Evolutionary conservation across 2,329 filamentous ascomycete genomes (phyloP).

Genomic region (Pseudocercospora ulei): DNA sequence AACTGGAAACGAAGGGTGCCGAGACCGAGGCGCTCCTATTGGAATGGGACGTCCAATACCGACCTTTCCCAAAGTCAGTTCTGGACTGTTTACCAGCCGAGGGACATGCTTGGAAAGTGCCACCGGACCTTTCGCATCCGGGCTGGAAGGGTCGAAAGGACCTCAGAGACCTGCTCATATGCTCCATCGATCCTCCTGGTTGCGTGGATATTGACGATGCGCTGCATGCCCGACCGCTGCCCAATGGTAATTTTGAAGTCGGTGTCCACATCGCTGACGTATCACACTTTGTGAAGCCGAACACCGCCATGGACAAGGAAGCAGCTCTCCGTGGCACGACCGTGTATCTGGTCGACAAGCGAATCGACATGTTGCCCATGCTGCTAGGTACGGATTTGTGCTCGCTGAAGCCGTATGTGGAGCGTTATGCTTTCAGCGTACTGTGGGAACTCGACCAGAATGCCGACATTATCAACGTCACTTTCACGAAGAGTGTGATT

Average conservation of each 20-base stretch:
- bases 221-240: conserved; percentile 70
- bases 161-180: conserved; percentile 75
- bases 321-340: conserved; percentile 90
- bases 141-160: conserved; percentile 82
- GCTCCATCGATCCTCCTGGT: conserved; percentile 91
- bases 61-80: conserved; percentile 91
- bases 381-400: conserved; percentile 92
- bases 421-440: conserved; percentile 52
- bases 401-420: conserved; percentile 95
- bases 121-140: conserved; percentile 63
- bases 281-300: conserved; percentile 96
- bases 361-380: conserved; percentile 98
- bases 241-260: conserved; percentile 91
- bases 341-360: conserved; percentile 95
- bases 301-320: conserved; percentile 93
- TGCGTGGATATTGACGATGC: conserved; percentile 99
- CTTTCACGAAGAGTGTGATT: conserved; percentile 96
- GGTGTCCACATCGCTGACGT: conserved; percentile 98
- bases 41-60: conserved; percentile 95
- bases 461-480: conserved; percentile 72
- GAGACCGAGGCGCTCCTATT: conserved; percentile 90
- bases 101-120: conserved; percentile 90
- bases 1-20: conserved; percentile 91
- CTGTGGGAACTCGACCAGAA: conserved; percentile 72
- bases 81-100: conserved; percentile 84